phyloP scores from a whole-genome alignment of 2,329 filamentous ascomycete species.

The Botrytis byssoidea region DNA sequence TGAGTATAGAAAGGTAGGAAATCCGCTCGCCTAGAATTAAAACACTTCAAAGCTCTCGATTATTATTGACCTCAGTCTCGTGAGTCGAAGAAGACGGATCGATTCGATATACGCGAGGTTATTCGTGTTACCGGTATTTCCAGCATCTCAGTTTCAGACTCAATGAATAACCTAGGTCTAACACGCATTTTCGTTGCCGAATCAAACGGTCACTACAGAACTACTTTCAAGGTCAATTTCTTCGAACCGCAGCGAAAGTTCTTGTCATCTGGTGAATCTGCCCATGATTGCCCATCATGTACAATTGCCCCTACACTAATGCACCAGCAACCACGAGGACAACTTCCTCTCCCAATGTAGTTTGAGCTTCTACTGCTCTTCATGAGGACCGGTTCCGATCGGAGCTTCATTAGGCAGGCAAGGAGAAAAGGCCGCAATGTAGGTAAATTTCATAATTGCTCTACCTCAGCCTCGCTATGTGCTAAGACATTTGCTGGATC shows the following conservation, averaged over 20 bases:
- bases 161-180: not conserved
- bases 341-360: not conserved
- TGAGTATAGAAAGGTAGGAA: not conserved
- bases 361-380: not conserved
- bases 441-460: not conserved
- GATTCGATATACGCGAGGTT: not conserved
- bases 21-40: not conserved
- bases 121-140: not conserved
- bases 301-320: not conserved
- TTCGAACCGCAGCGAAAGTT: not conserved
- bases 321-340: not conserved
- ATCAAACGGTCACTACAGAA: not conserved
- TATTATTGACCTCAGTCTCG: not conserved
- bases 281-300: not conserved
- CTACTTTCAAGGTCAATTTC: not conserved
- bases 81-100: not conserved
- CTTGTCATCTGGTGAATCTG: not conserved
- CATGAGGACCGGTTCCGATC: not conserved
- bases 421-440: not conserved
- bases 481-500: fast-evolving
- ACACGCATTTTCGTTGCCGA: not conserved
- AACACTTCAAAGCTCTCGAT: not conserved
- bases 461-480: not conserved
- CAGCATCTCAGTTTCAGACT: not conserved
- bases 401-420: not conserved